Evolutionary conservation across 2,329 filamentous ascomycete genomes (phyloP).

Genomic region (Paecilomyces formosus): DNA sequence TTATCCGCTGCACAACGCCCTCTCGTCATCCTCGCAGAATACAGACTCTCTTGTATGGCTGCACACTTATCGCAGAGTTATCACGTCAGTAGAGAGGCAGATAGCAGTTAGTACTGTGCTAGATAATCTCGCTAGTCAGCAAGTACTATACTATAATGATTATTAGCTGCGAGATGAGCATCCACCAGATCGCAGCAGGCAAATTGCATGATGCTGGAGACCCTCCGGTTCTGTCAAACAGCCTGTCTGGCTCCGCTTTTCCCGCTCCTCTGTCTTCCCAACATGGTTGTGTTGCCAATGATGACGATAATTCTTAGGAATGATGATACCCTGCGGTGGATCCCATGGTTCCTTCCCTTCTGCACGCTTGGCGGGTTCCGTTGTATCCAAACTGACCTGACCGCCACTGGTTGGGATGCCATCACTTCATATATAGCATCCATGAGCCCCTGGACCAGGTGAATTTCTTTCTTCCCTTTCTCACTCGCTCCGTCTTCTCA

Average conservation of each 20-base stretch:
- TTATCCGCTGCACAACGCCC: neutral
- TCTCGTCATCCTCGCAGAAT: neutral
- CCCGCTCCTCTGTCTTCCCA: neutral
- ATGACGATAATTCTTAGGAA: conserved; percentile 35
- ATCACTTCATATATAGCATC: neutral
- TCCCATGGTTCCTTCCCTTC: conserved; percentile 9
- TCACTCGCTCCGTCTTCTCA: too few relatives aligned
- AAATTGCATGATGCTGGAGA: too few relatives aligned
- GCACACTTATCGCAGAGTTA: neutral
- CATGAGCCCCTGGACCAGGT: neutral
- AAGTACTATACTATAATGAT: too few relatives aligned
- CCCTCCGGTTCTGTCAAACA: neutral
- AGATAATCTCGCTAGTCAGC: too few relatives aligned
- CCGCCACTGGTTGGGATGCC: conserved; percentile 7
- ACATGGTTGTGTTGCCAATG: conserved; percentile 12
- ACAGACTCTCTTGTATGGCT: too few relatives aligned
- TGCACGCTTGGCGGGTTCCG: conserved; percentile 5
- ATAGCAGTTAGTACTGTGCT: too few relatives aligned
- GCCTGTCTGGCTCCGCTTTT: conserved; percentile 6
- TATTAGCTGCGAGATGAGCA: too few relatives aligned
- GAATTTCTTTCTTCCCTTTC: neutral
- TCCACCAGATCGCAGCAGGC: neutral
- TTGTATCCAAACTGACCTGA: conserved; percentile 9
- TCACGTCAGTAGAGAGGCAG: neutral
- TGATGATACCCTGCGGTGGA: conserved; percentile 24